Evolutionary conservation across 2,329 filamentous ascomycete genomes (phyloP).

Genomic region (Metarhizium humberi): DNA sequence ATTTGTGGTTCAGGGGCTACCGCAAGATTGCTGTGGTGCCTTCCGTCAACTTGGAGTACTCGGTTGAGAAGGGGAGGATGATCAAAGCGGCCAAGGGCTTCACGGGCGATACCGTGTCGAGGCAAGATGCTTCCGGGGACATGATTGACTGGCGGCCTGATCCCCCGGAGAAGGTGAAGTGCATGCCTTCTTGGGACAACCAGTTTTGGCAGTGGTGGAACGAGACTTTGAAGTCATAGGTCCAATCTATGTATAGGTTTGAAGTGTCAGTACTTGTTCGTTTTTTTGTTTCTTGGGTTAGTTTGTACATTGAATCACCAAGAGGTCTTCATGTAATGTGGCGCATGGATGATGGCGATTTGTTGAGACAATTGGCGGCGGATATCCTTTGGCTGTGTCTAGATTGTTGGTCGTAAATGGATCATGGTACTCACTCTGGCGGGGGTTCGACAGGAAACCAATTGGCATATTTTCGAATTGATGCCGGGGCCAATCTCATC

Average conservation of each 20-base stretch:
- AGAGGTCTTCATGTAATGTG: too few relatives aligned
- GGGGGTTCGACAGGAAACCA: too few relatives aligned
- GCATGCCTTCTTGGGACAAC: conserved; percentile 31
- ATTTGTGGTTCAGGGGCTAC: conserved; percentile 41
- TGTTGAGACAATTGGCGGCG: too few relatives aligned
- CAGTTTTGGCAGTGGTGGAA: conserved; percentile 33
- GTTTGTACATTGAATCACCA: too few relatives aligned
- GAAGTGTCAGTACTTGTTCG: too few relatives aligned
- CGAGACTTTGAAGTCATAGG: conserved; percentile 5
- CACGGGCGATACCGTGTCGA: conserved; percentile 23
- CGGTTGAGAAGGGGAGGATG: conserved; percentile 29
- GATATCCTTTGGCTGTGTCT: too few relatives aligned
- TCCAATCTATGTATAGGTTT: not conserved
- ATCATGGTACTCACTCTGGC: too few relatives aligned
- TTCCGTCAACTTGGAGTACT: conserved; percentile 45
- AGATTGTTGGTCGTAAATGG: too few relatives aligned
- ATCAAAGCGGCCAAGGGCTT: conserved; percentile 44
- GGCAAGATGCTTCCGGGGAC: conserved; percentile 17
- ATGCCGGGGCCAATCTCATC: too few relatives aligned
- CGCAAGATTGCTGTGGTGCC: conserved; percentile 47
- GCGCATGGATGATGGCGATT: too few relatives aligned
- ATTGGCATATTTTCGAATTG: too few relatives aligned
- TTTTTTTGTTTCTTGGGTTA: too few relatives aligned
- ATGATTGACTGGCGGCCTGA: conserved; percentile 32
- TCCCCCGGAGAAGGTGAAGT: conserved; percentile 38